Conservation (phyloP, 805 yeast genomes). For the Myxozyma geophila region DNA sequence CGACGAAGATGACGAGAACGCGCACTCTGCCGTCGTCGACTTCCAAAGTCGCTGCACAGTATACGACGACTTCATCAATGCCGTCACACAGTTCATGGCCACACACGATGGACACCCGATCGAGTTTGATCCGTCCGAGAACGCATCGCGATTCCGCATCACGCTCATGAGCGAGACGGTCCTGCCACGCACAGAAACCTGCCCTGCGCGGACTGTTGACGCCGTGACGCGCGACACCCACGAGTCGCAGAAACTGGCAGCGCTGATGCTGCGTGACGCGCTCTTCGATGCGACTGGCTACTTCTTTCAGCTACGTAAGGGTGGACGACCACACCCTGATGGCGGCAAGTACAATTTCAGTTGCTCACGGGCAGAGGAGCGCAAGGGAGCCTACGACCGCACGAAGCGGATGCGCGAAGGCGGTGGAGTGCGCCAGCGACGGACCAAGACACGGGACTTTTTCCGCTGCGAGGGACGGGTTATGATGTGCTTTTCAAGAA, state of each 20-base stretch:
- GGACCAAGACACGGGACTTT: slow-evolving; percentile 33
- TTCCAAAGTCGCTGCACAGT: slow-evolving; percentile 22
- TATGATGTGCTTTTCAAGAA: slow-evolving; percentile 30
- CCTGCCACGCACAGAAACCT: slow-evolving; percentile 28
- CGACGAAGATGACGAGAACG: slow-evolving; percentile 27
- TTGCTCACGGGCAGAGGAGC: slow-evolving; percentile 36
- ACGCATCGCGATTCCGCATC: slow-evolving; percentile 30
- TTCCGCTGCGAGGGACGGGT: slow-evolving; percentile 34
- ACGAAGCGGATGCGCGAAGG: slow-evolving; percentile 36
- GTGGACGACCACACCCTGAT: slow-evolving; percentile 35
- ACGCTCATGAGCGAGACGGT: slow-evolving; percentile 24
- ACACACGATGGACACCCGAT: slow-evolving; percentile 28
- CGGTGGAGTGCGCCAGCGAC: slow-evolving; percentile 35
- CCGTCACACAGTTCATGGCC: slow-evolving; percentile 24
- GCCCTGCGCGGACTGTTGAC: slow-evolving; percentile 35
- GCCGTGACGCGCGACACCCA: slow-evolving; percentile 34
- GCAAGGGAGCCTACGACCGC: slow-evolving; percentile 34
- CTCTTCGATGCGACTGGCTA: slow-evolving; percentile 33
- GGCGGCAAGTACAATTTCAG: slow-evolving; percentile 36
- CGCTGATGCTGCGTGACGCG: slow-evolving; percentile 33
- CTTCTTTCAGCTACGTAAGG: slow-evolving; percentile 34
- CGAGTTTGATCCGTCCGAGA: slow-evolving; percentile 20
- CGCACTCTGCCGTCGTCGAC: slow-evolving; percentile 18
- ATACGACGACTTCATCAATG: slow-evolving; percentile 22
- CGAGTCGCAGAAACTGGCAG: slow-evolving; percentile 34